Evolutionary conservation across 192 early-diverging fungal genomes (phyloP).

Genomic region (Dispira parvispora): DNA sequence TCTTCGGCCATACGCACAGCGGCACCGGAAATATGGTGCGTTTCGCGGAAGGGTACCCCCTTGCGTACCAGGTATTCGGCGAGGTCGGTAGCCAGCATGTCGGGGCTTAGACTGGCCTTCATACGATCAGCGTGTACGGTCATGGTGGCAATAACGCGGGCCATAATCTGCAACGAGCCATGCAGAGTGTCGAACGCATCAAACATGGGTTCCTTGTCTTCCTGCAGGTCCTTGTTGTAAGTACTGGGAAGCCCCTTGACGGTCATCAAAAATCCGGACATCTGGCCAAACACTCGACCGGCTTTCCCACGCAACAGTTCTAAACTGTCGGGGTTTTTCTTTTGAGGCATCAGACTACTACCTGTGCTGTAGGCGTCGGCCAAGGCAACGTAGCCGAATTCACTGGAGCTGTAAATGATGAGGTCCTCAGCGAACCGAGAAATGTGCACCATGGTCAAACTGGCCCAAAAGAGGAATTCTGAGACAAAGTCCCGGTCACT

Average conservation of each 20-base stretch:
- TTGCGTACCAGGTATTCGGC: slow-evolving; percentile 98
- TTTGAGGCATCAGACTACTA: slow-evolving; percentile 96
- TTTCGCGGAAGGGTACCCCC: slow-evolving; percentile 96
- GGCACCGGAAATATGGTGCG: slow-evolving; percentile 93
- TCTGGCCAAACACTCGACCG: slow-evolving; percentile 89
- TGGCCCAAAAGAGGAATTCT: slow-evolving; percentile 91
- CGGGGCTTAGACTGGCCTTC: slow-evolving; percentile 57
- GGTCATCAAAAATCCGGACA: slow-evolving; percentile 96
- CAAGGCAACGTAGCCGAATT: slow-evolving; percentile 89
- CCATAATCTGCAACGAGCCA: slow-evolving; percentile 82
- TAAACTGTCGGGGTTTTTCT: slow-evolving; percentile 96
- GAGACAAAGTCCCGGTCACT: slow-evolving; percentile 95
- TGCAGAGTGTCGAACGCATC: slow-evolving; percentile 79
- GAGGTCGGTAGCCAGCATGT: slow-evolving; percentile 96
- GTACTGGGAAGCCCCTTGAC: slow-evolving; percentile 94
- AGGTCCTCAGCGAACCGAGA: slow-evolving; percentile 85
- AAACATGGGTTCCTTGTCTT: slow-evolving; percentile 99
- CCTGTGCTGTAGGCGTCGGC: slow-evolving; percentile 98
- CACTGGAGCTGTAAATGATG: slow-evolving; percentile 81
- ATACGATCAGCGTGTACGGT: slow-evolving; percentile 73
- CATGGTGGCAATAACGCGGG: slow-evolving; percentile 84
- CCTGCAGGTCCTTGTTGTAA: slow-evolving; percentile 99
- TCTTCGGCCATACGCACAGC: slow-evolving; percentile 91
- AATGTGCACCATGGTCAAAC: slow-evolving; percentile 81
- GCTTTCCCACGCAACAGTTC: slow-evolving; percentile 93